These are phyloP conservation scores for Citrus cavaleriei DNA, from an alignment of 345 rosid genomes.

Conservation along the genomic window DNA sequence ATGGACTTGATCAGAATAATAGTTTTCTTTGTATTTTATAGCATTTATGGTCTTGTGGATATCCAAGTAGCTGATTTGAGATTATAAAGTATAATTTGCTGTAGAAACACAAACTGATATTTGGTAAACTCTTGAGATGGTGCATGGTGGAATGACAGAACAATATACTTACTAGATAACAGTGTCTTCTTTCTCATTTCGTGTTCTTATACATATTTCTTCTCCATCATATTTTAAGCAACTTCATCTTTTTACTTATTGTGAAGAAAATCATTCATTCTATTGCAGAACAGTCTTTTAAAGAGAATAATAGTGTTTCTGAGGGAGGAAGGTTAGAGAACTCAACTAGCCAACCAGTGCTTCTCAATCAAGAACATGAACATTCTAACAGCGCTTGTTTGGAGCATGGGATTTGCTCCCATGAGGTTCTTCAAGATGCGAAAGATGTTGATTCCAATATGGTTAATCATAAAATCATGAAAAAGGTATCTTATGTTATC, in stretches of 20 bases:
- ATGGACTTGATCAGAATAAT: background rate
- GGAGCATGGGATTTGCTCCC: slow-evolving; percentile 81
- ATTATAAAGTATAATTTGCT: background rate
- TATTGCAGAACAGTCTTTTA: slow-evolving; percentile 40
- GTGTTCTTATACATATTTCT: background rate
- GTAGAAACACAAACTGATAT: background rate
- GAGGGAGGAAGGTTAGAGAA: slow-evolving; percentile 31
- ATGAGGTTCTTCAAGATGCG: slow-evolving; percentile 73
- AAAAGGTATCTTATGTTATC: slow-evolving; percentile 53
- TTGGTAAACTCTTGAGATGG: background rate
- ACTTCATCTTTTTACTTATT: slow-evolving; percentile 1
- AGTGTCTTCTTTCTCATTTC: background rate
- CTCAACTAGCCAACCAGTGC: slow-evolving; percentile 30
- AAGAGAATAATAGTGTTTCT: slow-evolving; percentile 29
- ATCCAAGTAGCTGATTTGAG: background rate
- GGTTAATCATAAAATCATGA: slow-evolving; percentile 47
- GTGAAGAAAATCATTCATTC: slow-evolving; percentile 18
- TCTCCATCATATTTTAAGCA: background rate
- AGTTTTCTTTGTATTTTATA: background rate
- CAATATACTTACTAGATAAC: background rate
- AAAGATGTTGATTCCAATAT: slow-evolving; percentile 32
- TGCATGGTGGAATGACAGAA: background rate
- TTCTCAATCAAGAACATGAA: slow-evolving; percentile 30
- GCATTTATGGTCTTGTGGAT: background rate
- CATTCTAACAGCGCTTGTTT: slow-evolving; percentile 36